phyloP scores from a whole-genome alignment of 371 early-diverging fungal species.

The Lichtheimia ramosa region DNA sequence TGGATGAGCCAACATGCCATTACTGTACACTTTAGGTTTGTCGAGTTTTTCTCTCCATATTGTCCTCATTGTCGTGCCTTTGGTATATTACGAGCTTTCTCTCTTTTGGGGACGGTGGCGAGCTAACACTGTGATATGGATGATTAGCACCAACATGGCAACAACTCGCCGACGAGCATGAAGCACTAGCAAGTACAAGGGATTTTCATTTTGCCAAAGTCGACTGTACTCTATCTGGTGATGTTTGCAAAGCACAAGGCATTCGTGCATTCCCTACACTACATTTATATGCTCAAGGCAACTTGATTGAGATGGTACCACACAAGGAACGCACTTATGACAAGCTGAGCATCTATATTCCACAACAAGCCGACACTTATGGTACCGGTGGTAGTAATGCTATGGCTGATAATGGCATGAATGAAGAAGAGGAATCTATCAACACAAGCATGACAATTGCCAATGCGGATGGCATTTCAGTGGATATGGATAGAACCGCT shows the following conservation, averaged over 20 bases:
- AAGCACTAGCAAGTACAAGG: slow-evolving; percentile 22
- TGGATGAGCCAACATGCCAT: background rate
- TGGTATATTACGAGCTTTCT: slow-evolving; percentile 22
- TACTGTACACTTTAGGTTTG: slow-evolving; percentile 33
- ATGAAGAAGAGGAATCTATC: slow-evolving; percentile 4
- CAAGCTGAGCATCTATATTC: slow-evolving; percentile 21
- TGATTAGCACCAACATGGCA: slow-evolving; percentile 56
- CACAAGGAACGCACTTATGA: slow-evolving; percentile 18
- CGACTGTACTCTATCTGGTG: slow-evolving; percentile 72
- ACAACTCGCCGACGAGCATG: slow-evolving; percentile 36
- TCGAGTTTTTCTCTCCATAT: slow-evolving; percentile 41
- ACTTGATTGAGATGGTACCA: slow-evolving; percentile 45
- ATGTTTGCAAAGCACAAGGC: slow-evolving; percentile 63
- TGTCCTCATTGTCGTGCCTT: slow-evolving; percentile 34
- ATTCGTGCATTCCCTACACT: slow-evolving; percentile 64
- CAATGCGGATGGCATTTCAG: slow-evolving; percentile 34
- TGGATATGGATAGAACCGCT: slow-evolving; percentile 21
- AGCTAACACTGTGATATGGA: slow-evolving; percentile 20
- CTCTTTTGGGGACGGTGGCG: background rate
- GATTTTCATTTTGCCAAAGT: slow-evolving; percentile 74
- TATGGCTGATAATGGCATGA: background rate
- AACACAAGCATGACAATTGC: slow-evolving; percentile 4
- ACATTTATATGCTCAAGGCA: slow-evolving; percentile 65
- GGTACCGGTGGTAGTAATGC: background rate
- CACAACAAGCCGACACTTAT: slow-evolving; percentile 16